Base-by-base conservation (phyloP, 1,284 basidiomycete genomes). In the Xerocomus amazonicus region DNA sequence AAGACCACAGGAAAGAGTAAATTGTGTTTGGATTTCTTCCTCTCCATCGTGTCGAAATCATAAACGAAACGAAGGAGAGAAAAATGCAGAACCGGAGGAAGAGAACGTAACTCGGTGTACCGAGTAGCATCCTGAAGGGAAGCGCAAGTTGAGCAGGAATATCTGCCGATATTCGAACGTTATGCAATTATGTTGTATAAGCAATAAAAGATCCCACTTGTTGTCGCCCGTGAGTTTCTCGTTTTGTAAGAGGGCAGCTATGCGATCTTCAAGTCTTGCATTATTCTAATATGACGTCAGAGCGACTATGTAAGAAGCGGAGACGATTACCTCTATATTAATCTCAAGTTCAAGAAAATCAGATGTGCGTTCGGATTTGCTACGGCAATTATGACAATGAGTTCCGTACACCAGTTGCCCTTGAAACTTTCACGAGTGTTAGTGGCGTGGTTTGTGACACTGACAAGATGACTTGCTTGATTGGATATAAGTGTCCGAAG, bases 31-130 rank as follows among this genome's bases (percentile, higher is more conserved):
- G 82, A 87, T 70, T 97, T 96, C 69, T 84, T 89, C 53, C 92
- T 79, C 59, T 87, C 81, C 73, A 85, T 80, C 2, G 82, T 81
- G 16, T 77, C 67, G n/a, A 86, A 58, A 65, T 94, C 90, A 61
- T 87, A 97, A 26, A 90, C 83, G 67, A 97, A 97, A 16, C 94
- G 87, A 47, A 94, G 78, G 40, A 97, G 71, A 13, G 91, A 92
- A 59, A 97, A 87, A 67, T 97, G 90, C 1, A 97, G 75, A 3
- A 91, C 84, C 0, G 90, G 90, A 2, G 93, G 93, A 0, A 95
- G 75, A 43, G 75, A 64, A 14, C 75, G 76, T 10, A 92, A 69
- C 59, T 84, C 76, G 1, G 81, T 84, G 55, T 83, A 84, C 12
- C 92, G 84, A 13, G 78, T 84, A 1, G 94, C 94, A 52, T 90